Base-by-base conservation (phyloP, 1,284 basidiomycete genomes). In the Pascua guehoae region DNA sequence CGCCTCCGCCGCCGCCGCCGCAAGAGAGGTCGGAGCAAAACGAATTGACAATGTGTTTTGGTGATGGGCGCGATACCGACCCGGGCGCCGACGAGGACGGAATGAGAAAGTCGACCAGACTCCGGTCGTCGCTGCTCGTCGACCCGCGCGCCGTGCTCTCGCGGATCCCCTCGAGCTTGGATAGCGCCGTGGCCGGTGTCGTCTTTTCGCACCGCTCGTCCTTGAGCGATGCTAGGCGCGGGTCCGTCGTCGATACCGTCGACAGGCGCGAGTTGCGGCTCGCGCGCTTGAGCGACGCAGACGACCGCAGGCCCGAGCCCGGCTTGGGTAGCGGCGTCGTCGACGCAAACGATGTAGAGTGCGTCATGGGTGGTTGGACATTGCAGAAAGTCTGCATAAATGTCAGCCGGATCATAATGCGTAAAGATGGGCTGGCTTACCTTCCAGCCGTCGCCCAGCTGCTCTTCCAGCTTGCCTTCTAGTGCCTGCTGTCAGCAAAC, bases 251-350 rank as follows among this genome's bases (percentile, higher is more conserved):
- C 49, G 16, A 51, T 42, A 41, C 41, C 37, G 10, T 16, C 14
- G 39, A 18, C 39, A 47, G 15, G 12, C 49, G 56, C 17, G 55
- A 54, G 46, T 47, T 54, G 12, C 49, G 39, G 49, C 49, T 43
- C 2, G 47, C 38, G 17, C 59, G 55, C 49, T 57, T 61, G 4
- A 44, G 41, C 2, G 42, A 41, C 4, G 44, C 46, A 0, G 58
- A 51, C 14, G 50, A 41, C 3, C 51, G 54, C 24, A 54, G 12
- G 7, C 56, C 24, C 39, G 46, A 41, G 41, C 53, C 37, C 2
- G 65, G 63, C 24, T 62, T 66, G 8, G 67, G 69, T 1, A 72
- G 58, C 0, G 70, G 70, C 0, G 69, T 69, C 5, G 62, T 59
- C 2, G 62, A 40, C 0, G 62, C 57, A 36, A 65, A 62, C 1